Conservation (phyloP, 2,329 filamentous ascomycete species). For the Hyphodiscus sp. region DNA sequence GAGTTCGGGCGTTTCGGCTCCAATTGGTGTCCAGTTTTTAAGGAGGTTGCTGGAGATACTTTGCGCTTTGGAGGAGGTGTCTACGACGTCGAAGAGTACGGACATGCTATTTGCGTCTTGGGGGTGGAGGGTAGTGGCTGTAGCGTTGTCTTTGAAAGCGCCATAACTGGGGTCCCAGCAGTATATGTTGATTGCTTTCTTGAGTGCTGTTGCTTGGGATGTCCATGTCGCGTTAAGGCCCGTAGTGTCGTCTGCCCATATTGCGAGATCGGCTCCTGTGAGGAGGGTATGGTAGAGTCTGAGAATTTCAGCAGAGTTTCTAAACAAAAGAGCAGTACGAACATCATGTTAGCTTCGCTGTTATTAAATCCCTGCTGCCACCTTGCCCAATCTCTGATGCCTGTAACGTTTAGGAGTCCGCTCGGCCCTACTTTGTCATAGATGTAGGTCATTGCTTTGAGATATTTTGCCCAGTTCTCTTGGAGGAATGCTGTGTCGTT, state of each 20-base stretch:
- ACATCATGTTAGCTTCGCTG: slow-evolving; percentile 25
- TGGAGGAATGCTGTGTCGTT: slow-evolving; percentile 44
- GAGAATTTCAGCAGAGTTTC: background rate
- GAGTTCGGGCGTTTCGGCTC: slow-evolving; percentile 48
- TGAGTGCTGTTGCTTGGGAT: slow-evolving; percentile 10
- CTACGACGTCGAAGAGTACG: slow-evolving; percentile 30
- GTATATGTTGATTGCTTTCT: slow-evolving; percentile 18
- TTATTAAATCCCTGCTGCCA: slow-evolving; percentile 24
- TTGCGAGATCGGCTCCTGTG: slow-evolving; percentile 39
- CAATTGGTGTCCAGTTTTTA: slow-evolving; percentile 49
- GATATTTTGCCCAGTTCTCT: slow-evolving; percentile 43
- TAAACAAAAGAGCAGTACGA: background rate
- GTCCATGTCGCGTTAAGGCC: slow-evolving; percentile 17
- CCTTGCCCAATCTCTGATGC: slow-evolving; percentile 24
- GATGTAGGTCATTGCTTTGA: slow-evolving; percentile 39
- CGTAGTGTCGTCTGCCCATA: slow-evolving; percentile 31
- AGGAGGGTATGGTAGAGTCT: slow-evolving; percentile 39
- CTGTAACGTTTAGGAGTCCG: slow-evolving; percentile 27
- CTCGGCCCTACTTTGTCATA: slow-evolving; percentile 35
- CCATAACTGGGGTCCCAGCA: slow-evolving; percentile 18
- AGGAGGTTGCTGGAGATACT: slow-evolving; percentile 29
- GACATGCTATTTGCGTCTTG: slow-evolving; percentile 56
- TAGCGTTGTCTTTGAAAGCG: slow-evolving; percentile 32
- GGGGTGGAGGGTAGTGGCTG: slow-evolving; percentile 48
- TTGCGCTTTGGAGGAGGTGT: slow-evolving; percentile 19